Percentiles rank a stretch among this genome's conserved stretches.
Conservation (phyloP, 345 rosid species). For the Anacardium occidentale region DNA sequence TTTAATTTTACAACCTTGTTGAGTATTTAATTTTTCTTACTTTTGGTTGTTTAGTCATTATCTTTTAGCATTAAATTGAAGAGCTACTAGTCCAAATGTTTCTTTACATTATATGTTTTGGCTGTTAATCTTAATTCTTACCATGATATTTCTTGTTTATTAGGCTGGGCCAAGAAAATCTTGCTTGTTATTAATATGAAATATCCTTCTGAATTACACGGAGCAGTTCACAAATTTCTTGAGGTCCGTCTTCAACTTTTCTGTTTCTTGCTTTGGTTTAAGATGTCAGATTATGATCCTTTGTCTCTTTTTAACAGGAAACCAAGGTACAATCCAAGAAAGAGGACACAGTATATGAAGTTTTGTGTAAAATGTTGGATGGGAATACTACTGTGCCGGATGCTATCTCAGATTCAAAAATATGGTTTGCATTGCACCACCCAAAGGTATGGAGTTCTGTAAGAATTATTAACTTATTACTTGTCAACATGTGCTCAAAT, state of each 20-base stretch:
- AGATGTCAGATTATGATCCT: conserved; percentile 21
- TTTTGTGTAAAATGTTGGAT: conserved; percentile 57
- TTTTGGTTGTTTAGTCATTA: background rate
- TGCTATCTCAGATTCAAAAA: conserved; percentile 59
- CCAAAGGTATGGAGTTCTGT: conserved; percentile 58
- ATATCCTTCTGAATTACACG: conserved; percentile 65
- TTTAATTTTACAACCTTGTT: background rate
- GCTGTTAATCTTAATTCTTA: conserved; percentile 1
- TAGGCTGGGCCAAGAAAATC: conserved; percentile 77
- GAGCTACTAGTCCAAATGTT: background rate
- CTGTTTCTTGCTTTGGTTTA: conserved; percentile 1
- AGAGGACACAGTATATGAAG: conserved; percentile 49
- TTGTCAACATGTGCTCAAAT: conserved; percentile 8
- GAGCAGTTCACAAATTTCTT: conserved; percentile 54
- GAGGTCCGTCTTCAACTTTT: conserved; percentile 44
- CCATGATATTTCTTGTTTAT: conserved; percentile 16
- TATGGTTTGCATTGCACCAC: conserved; percentile 84
- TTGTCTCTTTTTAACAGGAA: conserved; percentile 38
- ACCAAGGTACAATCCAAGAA: conserved; percentile 45
- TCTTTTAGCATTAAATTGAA: background rate
- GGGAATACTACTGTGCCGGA: conserved; percentile 49
- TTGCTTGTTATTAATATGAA: conserved; percentile 57
- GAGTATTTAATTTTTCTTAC: background rate
- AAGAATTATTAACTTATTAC: conserved; percentile 11
- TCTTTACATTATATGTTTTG: background rate